Evolutionary conservation across 2,329 filamentous ascomycete genomes (phyloP).

Genomic region (Penicillium palitans): DNA sequence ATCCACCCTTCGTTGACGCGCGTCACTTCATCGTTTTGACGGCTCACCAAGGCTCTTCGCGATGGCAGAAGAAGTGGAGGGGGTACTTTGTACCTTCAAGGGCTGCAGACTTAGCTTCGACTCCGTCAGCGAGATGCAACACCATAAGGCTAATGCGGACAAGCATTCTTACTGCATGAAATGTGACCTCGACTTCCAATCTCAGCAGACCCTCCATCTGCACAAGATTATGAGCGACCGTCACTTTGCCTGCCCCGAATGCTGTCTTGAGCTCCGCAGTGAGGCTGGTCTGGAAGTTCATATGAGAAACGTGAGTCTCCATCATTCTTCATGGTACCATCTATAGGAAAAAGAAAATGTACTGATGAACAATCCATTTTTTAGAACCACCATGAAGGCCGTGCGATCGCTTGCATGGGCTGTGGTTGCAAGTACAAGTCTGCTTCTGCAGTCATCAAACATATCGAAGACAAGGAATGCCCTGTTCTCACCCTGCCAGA

Average conservation of each 20-base stretch:
- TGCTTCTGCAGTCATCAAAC: conserved; percentile 52
- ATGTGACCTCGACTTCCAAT: conserved; percentile 49
- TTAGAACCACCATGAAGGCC: conserved; percentile 52
- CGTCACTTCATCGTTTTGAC: background rate
- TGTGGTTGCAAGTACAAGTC: conserved; percentile 51
- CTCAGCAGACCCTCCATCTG: conserved; percentile 46
- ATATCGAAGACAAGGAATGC: conserved; percentile 58
- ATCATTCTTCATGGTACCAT: background rate
- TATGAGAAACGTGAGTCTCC: conserved; percentile 48
- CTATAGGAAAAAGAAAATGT: too few relatives aligned
- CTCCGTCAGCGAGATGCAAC: conserved; percentile 48
- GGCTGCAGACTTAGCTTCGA: conserved; percentile 51
- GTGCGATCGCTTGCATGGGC: conserved; percentile 51
- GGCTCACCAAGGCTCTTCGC: background rate
- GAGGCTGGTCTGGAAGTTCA: conserved; percentile 54
- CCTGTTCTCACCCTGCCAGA: conserved; percentile 41
- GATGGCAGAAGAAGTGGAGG: background rate
- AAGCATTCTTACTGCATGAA: conserved; percentile 44
- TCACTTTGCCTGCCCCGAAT: conserved; percentile 58
- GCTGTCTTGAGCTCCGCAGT: conserved; percentile 57
- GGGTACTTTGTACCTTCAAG: conserved; percentile 47
- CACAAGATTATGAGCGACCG: conserved; percentile 51
- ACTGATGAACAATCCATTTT: background rate
- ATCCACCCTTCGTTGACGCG: background rate
- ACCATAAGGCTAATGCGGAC: conserved; percentile 51